Conservation (phyloP, 768 basidiomycete species). For the Tephrocybe sp. region DNA sequence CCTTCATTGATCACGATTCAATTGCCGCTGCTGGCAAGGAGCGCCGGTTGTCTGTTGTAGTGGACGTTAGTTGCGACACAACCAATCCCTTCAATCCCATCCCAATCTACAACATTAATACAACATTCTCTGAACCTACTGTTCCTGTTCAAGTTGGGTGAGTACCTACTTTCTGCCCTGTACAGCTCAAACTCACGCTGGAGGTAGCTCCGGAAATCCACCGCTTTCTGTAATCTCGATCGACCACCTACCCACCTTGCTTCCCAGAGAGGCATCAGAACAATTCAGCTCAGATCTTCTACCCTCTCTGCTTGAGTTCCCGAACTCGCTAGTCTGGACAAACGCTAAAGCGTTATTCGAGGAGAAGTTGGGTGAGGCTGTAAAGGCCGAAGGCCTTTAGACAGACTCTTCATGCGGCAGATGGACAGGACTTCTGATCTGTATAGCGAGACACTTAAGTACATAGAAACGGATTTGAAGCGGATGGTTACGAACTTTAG, state of each 20-base stretch:
- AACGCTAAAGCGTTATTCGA: slow-evolving; percentile 85
- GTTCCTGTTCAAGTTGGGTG: slow-evolving; percentile 83
- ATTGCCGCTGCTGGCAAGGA: slow-evolving; percentile 69
- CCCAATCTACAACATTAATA: slow-evolving; percentile 92
- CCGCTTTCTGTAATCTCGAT: slow-evolving; percentile 88
- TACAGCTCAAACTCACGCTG: not conserved
- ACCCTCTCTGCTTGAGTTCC: slow-evolving; percentile 83
- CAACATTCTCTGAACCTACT: slow-evolving; percentile 90
- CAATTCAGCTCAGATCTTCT: slow-evolving; percentile 90
- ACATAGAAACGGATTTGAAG: not conserved
- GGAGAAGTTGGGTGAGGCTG: slow-evolving; percentile 49
- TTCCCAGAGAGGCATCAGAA: slow-evolving; percentile 96
- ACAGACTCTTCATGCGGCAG: not conserved
- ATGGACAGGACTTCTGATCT: slow-evolving; percentile 8
- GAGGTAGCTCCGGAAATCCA: slow-evolving; percentile 57
- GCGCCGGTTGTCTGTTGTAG: slow-evolving; percentile 77
- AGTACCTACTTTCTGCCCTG: slow-evolving; percentile 28
- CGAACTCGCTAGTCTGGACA: slow-evolving; percentile 79
- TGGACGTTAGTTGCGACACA: slow-evolving; percentile 98
- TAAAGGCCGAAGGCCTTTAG: slow-evolving; percentile 34
- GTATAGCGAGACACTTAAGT: not conserved
- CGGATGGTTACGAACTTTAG: slow-evolving; percentile 14
- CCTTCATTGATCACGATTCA: slow-evolving; percentile 74
- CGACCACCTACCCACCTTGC: slow-evolving; percentile 93
- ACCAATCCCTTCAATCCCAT: slow-evolving; percentile 99